phyloP scores from a whole-genome alignment of 75 land plant genomes.

The Picea glauca region DNA sequence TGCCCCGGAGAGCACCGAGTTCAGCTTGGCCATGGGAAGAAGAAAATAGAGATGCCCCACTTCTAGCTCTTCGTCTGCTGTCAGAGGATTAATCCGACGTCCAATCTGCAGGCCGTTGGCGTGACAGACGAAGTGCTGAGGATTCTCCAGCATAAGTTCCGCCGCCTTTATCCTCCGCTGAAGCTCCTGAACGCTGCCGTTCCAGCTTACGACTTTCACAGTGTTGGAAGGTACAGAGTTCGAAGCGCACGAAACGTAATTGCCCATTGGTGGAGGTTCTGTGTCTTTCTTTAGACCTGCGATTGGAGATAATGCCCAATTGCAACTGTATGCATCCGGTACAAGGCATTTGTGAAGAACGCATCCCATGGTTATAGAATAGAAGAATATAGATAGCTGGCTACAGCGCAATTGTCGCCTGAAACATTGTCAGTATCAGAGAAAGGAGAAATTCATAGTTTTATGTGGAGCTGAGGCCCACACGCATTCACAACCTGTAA shows the following conservation, averaged over 20 bases:
- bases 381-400: too few species aligned
- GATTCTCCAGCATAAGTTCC: conserved; percentile 59
- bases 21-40: conserved; percentile 43
- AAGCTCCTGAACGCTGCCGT: conserved; percentile 29
- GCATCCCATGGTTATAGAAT: too few species aligned
- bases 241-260: conserved; percentile 39
- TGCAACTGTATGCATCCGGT: too few species aligned
- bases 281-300: too few species aligned
- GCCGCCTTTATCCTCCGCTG: conserved; percentile 36
- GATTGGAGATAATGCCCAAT: too few species aligned
- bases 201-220: conserved; percentile 6
- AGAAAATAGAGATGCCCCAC: conserved; percentile 34
- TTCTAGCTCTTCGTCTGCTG: conserved; percentile 53
- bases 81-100: conserved; percentile 38
- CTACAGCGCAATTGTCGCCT: too few species aligned
- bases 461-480: too few species aligned
- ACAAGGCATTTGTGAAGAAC: too few species aligned
- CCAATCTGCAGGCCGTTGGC: conserved; percentile 38
- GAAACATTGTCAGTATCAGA: too few species aligned
- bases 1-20: conserved; percentile 34
- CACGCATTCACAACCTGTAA: too few species aligned
- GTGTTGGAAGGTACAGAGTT: neutral
- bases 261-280: conserved; percentile 28
- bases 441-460: too few species aligned
- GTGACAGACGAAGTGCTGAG: conserved; percentile 37